These are phyloP conservation scores for Phytophthora ramorum DNA, from an alignment of 352 stramenopile species.

Conservation along the genomic window DNA sequence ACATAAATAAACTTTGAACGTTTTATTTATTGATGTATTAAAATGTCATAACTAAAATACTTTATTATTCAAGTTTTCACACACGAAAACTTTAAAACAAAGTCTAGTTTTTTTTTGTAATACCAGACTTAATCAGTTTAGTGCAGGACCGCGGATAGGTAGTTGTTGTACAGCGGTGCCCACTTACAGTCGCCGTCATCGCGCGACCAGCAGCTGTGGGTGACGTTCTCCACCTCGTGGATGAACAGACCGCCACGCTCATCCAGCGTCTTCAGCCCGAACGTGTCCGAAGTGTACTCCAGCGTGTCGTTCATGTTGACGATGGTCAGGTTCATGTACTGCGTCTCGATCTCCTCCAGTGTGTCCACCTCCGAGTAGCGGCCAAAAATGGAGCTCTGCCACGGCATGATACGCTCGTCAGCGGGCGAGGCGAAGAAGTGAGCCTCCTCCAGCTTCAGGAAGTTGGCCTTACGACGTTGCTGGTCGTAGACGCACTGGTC, in stretches of 20 bases:
- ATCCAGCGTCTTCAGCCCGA: conserved; percentile 43
- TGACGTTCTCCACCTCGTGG: conserved; percentile 26
- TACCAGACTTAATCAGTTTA: neutral
- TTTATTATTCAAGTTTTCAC: no score
- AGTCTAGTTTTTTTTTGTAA: no score
- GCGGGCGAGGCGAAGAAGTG: conserved; percentile 52
- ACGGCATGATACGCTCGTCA: conserved; percentile 50
- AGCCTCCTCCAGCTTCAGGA: conserved; percentile 39
- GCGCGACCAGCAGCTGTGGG: conserved; percentile 43
- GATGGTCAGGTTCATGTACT: conserved; percentile 41
- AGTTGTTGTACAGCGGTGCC: conserved; percentile 44
- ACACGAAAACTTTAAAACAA: no score
- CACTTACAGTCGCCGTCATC: conserved; percentile 46
- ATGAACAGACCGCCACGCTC: conserved; percentile 43
- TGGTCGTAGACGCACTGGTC: conserved; percentile 34
- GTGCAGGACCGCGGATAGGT: conserved; percentile 38
- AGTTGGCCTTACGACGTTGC: conserved; percentile 45
- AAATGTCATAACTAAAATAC: no score
- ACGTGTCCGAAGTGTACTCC: conserved; percentile 47
- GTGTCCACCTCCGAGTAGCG: conserved; percentile 47
- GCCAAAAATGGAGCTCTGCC: conserved; percentile 47
- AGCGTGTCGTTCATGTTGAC: conserved; percentile 37
- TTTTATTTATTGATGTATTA: no score
- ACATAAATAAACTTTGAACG: no score
- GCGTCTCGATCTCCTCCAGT: conserved; percentile 30